Conservation (phyloP, 257 asterid genomes). For the Dorcoceras hygrometricum region DNA sequence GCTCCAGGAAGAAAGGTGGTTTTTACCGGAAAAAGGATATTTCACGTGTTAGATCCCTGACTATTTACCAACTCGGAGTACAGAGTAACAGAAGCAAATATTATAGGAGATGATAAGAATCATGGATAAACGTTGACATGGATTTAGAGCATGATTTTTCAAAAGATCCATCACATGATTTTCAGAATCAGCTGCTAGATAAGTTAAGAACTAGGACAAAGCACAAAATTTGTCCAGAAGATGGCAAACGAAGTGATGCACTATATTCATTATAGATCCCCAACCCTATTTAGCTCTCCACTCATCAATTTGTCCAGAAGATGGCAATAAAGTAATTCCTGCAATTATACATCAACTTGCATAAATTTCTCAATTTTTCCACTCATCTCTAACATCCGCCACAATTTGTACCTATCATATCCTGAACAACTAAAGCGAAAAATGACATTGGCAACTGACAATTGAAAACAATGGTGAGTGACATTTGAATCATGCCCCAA, state of each 20-base stretch:
- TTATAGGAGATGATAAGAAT: background rate
- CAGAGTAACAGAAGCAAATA: background rate
- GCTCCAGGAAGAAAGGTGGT: background rate
- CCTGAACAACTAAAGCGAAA: slow-evolving; percentile 6
- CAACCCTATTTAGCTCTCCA: too few species aligned
- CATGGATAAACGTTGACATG: background rate
- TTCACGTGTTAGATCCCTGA: background rate
- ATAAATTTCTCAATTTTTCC: background rate
- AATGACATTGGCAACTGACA: background rate
- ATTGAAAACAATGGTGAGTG: slow-evolving; percentile 10
- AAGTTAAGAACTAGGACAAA: background rate
- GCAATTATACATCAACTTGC: background rate
- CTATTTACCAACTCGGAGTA: background rate
- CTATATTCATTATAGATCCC: too few species aligned
- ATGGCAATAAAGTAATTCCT: background rate
- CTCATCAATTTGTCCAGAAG: too few species aligned
- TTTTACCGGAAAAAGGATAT: slow-evolving; percentile 5
- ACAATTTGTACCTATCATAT: background rate
- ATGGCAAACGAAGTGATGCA: background rate
- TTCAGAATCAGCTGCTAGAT: background rate
- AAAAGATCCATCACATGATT: background rate
- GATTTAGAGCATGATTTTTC: background rate
- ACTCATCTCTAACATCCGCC: slow-evolving; percentile 8
- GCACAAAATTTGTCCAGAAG: too few species aligned
- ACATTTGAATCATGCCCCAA: background rate